phyloP scores from a whole-genome alignment of 108 stramenopile genomes.

The Pseudonitzschia delicatissima region DNA sequence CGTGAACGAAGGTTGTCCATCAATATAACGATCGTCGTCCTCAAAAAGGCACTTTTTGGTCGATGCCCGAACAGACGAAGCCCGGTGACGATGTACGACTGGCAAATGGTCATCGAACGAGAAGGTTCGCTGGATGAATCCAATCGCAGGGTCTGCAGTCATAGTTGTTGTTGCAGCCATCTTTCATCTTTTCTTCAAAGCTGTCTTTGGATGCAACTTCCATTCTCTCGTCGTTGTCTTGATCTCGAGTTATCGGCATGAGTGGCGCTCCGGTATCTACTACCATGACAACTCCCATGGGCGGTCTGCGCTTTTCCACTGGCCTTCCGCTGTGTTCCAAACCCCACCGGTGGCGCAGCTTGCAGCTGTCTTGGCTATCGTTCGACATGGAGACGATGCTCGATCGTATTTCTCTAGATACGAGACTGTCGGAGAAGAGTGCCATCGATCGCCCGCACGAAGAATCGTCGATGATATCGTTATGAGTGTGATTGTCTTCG shows the following conservation, averaged over 20 bases:
- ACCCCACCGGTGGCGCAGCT: neutral
- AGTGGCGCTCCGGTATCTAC: neutral
- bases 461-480: neutral
- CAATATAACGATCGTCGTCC: neutral
- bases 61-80: too few relatives aligned
- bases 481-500: neutral
- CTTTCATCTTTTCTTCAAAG: neutral
- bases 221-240: neutral
- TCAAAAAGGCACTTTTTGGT: neutral
- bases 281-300: neutral
- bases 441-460: neutral
- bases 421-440: neutral
- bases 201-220: neutral
- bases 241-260: too few relatives aligned
- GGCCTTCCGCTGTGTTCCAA: neutral
- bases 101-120: neutral
- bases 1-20: neutral
- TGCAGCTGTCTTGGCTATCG: neutral
- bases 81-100: neutral
- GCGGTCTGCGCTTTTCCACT: neutral
- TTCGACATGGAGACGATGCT: neutral
- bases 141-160: neutral
- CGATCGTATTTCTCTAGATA: neutral
- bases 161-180: neutral
- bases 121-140: neutral